These are phyloP conservation scores for Onygenales sp. DNA, from an alignment of 2,329 filamentous ascomycete species.

Conservation along the genomic window DNA sequence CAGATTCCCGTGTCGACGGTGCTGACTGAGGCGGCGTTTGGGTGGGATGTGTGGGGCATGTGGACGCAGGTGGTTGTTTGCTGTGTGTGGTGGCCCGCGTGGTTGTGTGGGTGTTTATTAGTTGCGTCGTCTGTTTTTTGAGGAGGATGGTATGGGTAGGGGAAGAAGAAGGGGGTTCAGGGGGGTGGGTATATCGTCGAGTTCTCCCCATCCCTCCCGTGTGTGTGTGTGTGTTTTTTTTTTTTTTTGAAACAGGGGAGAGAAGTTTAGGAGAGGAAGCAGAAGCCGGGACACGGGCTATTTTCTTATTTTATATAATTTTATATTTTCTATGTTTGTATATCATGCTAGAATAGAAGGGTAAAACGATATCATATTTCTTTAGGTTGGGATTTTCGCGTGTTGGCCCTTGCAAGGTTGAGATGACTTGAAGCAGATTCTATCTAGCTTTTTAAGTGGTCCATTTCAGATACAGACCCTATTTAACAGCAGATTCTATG, in stretches of 20 bases:
- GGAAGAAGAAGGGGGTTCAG: not conserved
- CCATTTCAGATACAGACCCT: not conserved
- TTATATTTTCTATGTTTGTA: not conserved
- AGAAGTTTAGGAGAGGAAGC: not conserved
- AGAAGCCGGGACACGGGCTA: not conserved
- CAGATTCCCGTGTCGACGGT: constrained; percentile 46
- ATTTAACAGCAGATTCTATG: no score
- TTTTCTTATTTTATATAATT: not conserved
- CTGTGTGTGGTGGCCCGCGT: constrained; percentile 93
- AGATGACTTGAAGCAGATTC: no score
- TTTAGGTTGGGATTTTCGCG: no score
- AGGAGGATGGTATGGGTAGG: not conserved
- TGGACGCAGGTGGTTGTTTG: constrained; percentile 86
- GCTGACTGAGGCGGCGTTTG: constrained; percentile 66
- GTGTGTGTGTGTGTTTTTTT: not conserved
- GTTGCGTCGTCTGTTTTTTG: constrained; percentile 23
- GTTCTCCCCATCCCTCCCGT: not conserved
- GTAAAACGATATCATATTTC: not conserved
- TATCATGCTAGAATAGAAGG: no score
- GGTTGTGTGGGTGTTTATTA: constrained; percentile 52
- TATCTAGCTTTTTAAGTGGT: no score
- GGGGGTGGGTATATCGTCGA: not conserved
- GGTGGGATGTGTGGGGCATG: constrained; percentile 82
- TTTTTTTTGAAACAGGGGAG: not conserved
- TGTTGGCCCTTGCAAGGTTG: no score